These are phyloP conservation scores for Thecaphora thlaspeos DNA, from an alignment of 1,284 basidiomycete species.

Conservation along the genomic window DNA sequence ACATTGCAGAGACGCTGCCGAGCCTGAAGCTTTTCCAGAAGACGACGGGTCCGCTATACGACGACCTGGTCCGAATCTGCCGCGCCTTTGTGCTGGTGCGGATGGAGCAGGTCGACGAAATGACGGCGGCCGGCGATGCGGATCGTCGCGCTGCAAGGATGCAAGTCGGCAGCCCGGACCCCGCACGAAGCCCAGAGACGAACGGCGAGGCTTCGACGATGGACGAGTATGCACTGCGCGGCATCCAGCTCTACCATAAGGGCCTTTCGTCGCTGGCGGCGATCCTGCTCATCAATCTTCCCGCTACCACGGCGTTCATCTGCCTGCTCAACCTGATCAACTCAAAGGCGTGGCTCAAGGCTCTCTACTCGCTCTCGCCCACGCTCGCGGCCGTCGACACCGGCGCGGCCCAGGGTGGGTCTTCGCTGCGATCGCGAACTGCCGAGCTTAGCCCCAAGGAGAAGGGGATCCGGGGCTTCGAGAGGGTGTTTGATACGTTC, in stretches of 20 bases:
- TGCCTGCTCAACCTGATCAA: slow-evolving; percentile 75
- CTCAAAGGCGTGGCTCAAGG: slow-evolving; percentile 44
- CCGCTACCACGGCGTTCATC: slow-evolving; percentile 72
- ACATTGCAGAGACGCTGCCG: slow-evolving; percentile 78
- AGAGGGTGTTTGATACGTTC: slow-evolving; percentile 85
- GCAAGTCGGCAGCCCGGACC: background rate
- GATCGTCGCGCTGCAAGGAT: slow-evolving; percentile 10
- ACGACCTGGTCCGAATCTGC: slow-evolving; percentile 81
- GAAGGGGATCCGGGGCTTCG: slow-evolving; percentile 15
- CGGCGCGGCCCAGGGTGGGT: background rate
- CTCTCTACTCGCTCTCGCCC: slow-evolving; percentile 41
- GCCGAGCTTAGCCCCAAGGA: slow-evolving; percentile 17
- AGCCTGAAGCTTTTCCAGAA: slow-evolving; percentile 81
- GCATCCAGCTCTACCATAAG: slow-evolving; percentile 42
- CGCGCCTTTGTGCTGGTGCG: slow-evolving; percentile 88
- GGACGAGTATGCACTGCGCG: slow-evolving; percentile 18
- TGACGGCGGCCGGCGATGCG: slow-evolving; percentile 19
- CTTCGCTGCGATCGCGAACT: slow-evolving; percentile 1
- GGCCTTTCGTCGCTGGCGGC: slow-evolving; percentile 67
- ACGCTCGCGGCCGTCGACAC: background rate
- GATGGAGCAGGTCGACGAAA: slow-evolving; percentile 69
- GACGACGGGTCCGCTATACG: slow-evolving; percentile 75
- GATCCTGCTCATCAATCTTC: slow-evolving; percentile 85
- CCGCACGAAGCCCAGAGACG: background rate
- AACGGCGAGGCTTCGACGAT: background rate